Evolutionary conservation across 495 filamentous ascomycete species (phyloP).

Genomic region (Xanthoparmelia taractica): DNA sequence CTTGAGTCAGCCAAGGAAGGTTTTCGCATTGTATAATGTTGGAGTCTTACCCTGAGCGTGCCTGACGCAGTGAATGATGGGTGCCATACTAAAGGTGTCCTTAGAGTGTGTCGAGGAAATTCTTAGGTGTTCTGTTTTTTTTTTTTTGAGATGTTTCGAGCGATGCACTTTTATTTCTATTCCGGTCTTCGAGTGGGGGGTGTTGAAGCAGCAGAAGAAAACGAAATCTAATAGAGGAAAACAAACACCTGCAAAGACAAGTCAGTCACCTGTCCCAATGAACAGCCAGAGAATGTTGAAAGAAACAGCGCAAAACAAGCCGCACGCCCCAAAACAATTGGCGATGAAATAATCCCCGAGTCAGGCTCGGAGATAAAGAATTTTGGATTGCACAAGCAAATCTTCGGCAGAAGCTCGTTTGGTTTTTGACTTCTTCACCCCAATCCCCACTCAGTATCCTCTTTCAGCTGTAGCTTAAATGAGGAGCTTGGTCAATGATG

Average conservation of each 20-base stretch:
- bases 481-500: neutral
- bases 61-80: slow-evolving; percentile 46
- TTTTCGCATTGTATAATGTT: neutral
- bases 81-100: slow-evolving; percentile 22
- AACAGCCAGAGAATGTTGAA: neutral
- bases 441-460: no score
- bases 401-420: neutral
- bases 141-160: neutral
- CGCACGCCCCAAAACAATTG: neutral
- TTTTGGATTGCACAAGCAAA: neutral
- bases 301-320: neutral
- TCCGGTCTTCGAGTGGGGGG: neutral
- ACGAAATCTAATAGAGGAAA: neutral
- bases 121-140: no score
- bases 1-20: neutral
- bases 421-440: no score
- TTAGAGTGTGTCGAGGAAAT: neutral
- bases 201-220: neutral
- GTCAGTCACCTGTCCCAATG: neutral
- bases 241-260: no score
- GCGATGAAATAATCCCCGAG: neutral
- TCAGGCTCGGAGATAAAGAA: slow-evolving; percentile 1
- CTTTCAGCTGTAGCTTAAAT: no score
- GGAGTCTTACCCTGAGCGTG: slow-evolving; percentile 42
- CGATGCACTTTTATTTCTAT: neutral